Evolutionary conservation across 495 filamentous ascomycete genomes (phyloP), one percentile per base, ranked within the genome.

Genomic region (Podospora conica): DNA sequence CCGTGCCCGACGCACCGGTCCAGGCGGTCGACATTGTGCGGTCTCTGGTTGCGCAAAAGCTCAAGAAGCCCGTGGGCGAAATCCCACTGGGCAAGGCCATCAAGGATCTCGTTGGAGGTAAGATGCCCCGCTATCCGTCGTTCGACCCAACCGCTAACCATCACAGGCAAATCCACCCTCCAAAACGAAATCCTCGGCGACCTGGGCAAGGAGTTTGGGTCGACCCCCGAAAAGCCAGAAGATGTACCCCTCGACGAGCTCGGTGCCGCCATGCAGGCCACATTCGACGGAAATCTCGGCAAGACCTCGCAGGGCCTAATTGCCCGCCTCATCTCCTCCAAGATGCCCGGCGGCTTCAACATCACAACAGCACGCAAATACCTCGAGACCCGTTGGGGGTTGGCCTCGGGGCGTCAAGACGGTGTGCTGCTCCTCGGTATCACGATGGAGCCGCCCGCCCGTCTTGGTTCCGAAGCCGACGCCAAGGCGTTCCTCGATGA

Each of bases 311-410:
- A 91, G 28, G 96, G 95, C 4, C 86, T 98, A 61, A 88, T 98
- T 73, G 94, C 96, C 29, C 87, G 94, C 66, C 82, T 97, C 74
- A 93, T 99, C 27, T 97, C 96, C 4, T 97, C 95, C 6, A 99
- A 99, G 78, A 98, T 99, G 95, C 96, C 95, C 31, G 96, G 93
- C 73, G 95, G 95, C 58, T 99, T 98, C 84, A 99, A 98, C 75
- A 98, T 98, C 74, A 97, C 94, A 70, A 83, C 89, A 2, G 91
- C 95, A 12, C 85, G 94, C 58, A 98, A 99, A 80, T 95, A 98
- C 71, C 77, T 99, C 23, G 92, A 96, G 79, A 94, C 93, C 7
- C 83, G 92, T 74, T 99, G 93, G 92, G 96, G 95, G 33, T 79
- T 99, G 62, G 91, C 83, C 5, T 75, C 89, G 31, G 96, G 96